phyloP scores from a whole-genome alignment of 805 yeast species.

The Crinitomyces ghanaensis region DNA sequence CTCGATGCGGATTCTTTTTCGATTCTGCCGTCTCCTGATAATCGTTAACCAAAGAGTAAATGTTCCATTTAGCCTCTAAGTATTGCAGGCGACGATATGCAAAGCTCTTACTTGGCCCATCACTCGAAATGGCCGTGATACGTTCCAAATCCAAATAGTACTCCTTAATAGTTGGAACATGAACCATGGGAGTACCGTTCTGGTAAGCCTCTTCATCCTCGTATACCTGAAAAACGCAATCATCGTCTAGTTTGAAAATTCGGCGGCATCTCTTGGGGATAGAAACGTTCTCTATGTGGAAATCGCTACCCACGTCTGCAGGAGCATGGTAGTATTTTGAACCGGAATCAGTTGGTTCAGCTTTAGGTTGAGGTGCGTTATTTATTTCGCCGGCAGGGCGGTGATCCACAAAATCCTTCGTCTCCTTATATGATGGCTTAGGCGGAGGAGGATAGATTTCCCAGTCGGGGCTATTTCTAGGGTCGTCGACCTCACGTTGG shows the following conservation, averaged over 20 bases:
- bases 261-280: slow-evolving; percentile 43
- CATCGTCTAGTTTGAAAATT: slow-evolving; percentile 39
- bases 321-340: too few species aligned
- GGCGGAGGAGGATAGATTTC: slow-evolving; percentile 88
- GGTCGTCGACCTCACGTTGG: slow-evolving; percentile 70
- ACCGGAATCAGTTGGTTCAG: not conserved
- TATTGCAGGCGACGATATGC: slow-evolving; percentile 90
- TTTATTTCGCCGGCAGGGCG: not conserved
- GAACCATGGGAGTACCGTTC: slow-evolving; percentile 31
- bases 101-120: slow-evolving; percentile 94
- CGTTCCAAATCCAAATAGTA: slow-evolving; percentile 75
- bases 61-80: slow-evolving; percentile 92
- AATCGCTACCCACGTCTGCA: slow-evolving; percentile 36
- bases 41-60: slow-evolving; percentile 79
- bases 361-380: too few species aligned
- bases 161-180: slow-evolving; percentile 70
- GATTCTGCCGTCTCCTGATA: slow-evolving; percentile 86
- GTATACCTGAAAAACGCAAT: slow-evolving; percentile 61
- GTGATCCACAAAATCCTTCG: slow-evolving; percentile 35
- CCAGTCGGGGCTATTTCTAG: slow-evolving; percentile 72
- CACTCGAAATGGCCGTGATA: slow-evolving; percentile 65
- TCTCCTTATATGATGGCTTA: slow-evolving; percentile 67
- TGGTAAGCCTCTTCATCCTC: slow-evolving; percentile 23
- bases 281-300: slow-evolving; percentile 43
- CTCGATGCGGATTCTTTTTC: slow-evolving; percentile 92